Evolutionary conservation across 371 early-diverging fungal species (phyloP), one percentile per base, ranked within the genome.

Genomic region (Mortierella sp.): DNA sequence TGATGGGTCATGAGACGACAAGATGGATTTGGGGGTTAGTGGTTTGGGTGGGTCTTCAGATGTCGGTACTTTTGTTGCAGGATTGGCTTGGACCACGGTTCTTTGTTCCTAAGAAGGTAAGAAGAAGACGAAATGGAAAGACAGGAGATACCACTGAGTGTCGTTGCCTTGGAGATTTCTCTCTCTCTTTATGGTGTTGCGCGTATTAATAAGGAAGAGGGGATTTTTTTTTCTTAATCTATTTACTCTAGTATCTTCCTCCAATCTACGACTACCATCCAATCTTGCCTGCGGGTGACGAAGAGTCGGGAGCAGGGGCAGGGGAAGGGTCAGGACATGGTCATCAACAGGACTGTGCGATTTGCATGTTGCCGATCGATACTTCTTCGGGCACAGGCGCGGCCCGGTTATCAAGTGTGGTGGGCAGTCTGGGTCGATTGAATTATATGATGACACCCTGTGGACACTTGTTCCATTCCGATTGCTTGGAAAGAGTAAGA

Each of bases 401-500:
- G 7, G 81, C 86, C 28, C 75, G 86, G 7, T 66, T 89, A 5
- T 81, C 86, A 37, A 77, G 80, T 57, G 80, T 73, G 12, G 77
- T 75, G 29, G 79, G 79, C 60, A 85, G 84, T 18, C 74, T 88
- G 12, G 85, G 87, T 47, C 75, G 89, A 57, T 71, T 88, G 18
- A 82, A 83, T 19, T 93, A 94, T 66, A 94, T 94, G 93, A 77
- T 94, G 50, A 95, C 95, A 26, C 95, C 94, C 1, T 95, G 94
- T 77, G 89, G 91, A 16, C 95, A 94, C 66, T 68, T 94, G 45
- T 95, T 92, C 81, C 94, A 94, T 79, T 88, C 92, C 1, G 89
- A 90, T n/a, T 95, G 94, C 67, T 69, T 94, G 62, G 88, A 88
- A 55, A 84, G 81, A 82, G 89, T 86, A 87, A 75, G 62, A 28